A percentile compares a stretch with the other conserved stretches of the same genome.
Conservation (phyloP, 169 alveolate species). For the Plasmodium vivax region DNA sequence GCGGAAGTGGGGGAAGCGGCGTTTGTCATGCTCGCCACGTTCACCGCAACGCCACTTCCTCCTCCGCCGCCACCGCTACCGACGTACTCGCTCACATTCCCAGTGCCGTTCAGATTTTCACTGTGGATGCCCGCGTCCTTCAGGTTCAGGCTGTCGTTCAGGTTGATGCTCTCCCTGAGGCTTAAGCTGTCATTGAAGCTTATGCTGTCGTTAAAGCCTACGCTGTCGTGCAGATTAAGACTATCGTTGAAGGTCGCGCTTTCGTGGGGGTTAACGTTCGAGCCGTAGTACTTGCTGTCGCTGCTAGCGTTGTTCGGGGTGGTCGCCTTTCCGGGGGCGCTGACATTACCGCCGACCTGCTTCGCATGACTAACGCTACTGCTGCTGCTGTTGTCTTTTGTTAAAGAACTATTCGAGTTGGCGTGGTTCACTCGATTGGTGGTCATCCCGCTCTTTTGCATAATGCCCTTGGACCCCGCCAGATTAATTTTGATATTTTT, state of each 20-base stretch:
- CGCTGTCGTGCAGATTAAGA: not conserved
- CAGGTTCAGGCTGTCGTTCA: not conserved
- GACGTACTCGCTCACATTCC: not conserved
- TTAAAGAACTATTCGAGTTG: not conserved
- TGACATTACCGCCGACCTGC: not conserved
- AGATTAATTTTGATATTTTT: conserved; percentile 63
- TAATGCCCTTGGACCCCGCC: conserved; percentile 30
- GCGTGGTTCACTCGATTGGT: not conserved
- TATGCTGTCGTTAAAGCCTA: not conserved
- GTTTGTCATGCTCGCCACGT: not conserved
- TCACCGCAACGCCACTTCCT: not conserved
- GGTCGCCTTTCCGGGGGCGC: not conserved
- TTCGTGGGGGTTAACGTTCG: not conserved
- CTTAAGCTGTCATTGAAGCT: conserved; percentile 10
- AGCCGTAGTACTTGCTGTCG: not conserved
- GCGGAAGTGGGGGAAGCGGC: too few species aligned
- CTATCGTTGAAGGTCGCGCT: not conserved
- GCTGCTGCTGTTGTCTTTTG: not conserved
- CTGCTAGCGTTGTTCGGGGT: not conserved
- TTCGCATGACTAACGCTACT: not conserved
- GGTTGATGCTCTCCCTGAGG: not conserved
- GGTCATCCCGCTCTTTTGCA: not conserved
- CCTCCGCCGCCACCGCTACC: too few species aligned
- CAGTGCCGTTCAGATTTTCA: conserved; percentile 2
- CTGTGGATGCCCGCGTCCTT: not conserved